Conservation (phyloP, 2,329 filamentous ascomycete species). For the Bipolaris sorokiniana region DNA sequence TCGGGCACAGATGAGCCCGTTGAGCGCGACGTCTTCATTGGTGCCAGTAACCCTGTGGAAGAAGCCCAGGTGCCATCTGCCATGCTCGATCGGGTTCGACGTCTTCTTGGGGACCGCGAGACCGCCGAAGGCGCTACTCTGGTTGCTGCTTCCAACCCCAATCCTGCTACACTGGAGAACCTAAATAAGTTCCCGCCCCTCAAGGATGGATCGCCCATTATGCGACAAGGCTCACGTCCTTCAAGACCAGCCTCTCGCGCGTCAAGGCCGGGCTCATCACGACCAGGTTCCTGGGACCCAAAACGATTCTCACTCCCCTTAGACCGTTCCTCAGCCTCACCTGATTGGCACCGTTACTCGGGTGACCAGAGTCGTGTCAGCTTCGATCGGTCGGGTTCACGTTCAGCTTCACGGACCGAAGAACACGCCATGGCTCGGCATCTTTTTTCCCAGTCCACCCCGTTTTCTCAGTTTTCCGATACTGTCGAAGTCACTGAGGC, state of each 20-base stretch:
- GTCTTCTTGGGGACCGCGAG: slow-evolving; percentile 31
- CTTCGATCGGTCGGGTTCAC: slow-evolving; percentile 45
- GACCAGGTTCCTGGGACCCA: slow-evolving; percentile 38
- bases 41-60: slow-evolving; percentile 19
- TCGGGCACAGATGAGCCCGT: slow-evolving; percentile 6
- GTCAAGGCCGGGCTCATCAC: slow-evolving; percentile 32
- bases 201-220: slow-evolving; percentile 26
- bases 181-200: slow-evolving; percentile 21
- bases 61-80: slow-evolving; percentile 32
- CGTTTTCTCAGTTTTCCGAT: slow-evolving; percentile 55
- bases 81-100: slow-evolving; percentile 35
- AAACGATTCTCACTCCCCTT: slow-evolving; percentile 37
- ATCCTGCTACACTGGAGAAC: slow-evolving; percentile 21
- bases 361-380: slow-evolving; percentile 46
- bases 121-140: slow-evolving; percentile 18
- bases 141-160: slow-evolving; percentile 9
- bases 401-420: slow-evolving; percentile 48
- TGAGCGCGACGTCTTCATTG: slow-evolving; percentile 21
- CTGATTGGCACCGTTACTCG: slow-evolving; percentile 40
- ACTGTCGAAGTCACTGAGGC: slow-evolving; percentile 68
- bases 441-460: slow-evolving; percentile 57
- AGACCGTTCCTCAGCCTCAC: slow-evolving; percentile 38
- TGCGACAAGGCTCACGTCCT: slow-evolving; percentile 34
- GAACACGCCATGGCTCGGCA: slow-evolving; percentile 52
- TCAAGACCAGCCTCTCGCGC: slow-evolving; percentile 32